Conservation (phyloP, 176 grass and related monocot genomes). For the Musa itinerans region DNA sequence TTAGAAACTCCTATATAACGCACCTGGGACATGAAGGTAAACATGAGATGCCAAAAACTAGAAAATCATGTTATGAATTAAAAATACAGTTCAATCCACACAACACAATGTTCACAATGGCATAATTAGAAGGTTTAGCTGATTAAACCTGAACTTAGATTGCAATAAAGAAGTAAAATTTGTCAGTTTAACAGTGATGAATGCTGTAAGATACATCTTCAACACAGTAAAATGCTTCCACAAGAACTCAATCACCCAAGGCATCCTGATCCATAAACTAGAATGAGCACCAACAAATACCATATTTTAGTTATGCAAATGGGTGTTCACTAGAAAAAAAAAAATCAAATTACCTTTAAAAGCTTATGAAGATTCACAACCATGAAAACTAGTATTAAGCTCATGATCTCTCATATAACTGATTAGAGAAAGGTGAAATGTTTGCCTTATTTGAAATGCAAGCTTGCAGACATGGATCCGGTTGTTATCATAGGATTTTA, state of each 20-base stretch:
- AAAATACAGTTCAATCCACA: neutral
- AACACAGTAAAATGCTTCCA: neutral
- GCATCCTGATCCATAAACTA: no score
- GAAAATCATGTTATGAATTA: neutral
- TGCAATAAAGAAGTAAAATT: neutral
- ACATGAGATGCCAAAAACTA: neutral
- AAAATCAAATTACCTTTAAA: neutral
- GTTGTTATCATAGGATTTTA: no score
- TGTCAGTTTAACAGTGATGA: no score
- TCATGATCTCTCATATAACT: neutral
- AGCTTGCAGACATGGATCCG: no score
- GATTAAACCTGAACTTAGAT: neutral
- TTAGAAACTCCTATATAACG: conserved; percentile 86
- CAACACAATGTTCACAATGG: neutral
- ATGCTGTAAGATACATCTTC: no score
- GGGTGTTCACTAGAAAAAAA: no score
- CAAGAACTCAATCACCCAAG: neutral
- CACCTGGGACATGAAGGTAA: conserved; percentile 36
- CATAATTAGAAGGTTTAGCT: neutral
- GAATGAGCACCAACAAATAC: no score
- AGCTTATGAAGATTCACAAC: neutral
- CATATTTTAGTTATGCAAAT: no score
- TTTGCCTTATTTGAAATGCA: neutral
- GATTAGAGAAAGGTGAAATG: neutral
- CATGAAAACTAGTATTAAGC: neutral